Base-by-base conservation (phyloP, 2,329 filamentous ascomycete genomes). In the Talaromyces sp. region DNA sequence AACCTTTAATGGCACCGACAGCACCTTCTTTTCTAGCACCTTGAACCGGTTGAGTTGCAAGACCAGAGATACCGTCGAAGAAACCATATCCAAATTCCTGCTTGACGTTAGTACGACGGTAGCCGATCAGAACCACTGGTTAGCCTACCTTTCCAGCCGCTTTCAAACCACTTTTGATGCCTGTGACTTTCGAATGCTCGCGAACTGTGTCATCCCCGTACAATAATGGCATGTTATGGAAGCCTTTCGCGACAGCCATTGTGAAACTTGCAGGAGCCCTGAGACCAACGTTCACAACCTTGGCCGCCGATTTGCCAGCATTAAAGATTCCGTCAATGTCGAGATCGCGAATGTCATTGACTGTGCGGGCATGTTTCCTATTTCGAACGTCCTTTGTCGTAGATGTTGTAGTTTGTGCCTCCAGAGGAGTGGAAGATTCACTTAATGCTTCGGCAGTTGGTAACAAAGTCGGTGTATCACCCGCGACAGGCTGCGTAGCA, bases 221-320 rank as follows among this genome's bases (percentile, higher is more conserved):
- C 0, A 96, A 79, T 67, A 86, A 88, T 0, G 93, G 92, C 5
- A 90, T 88, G 69, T 96, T 96, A 71, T 93, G 89, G 72, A 96
- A 96, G 0, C 93, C 93, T 73, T 89, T 90, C 0, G 92, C 89
- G 40, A 96, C 77, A 0, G 90, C 90, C 46, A 96, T 77, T 44
- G 90, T 91, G 66, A 96, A 89, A 72, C 96, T 91, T 82, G 95
- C 88, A 0, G 92, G 93, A 1, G 88, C 88, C 68, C 90, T 91
- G 64, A 93, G 81, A 5, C 90, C 86, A n/a, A 89, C 87, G 11
- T 84, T 83, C 5, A 93, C 85, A 55, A 95, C 88, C n/a, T 86
- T 88, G 1, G 86, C 84, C 7, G 89, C 86, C 54, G 84, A 85
- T 12, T 89, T 77, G 1, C 86, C 87, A 28, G 83, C 82, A 18